Conservation (phyloP, 1,284 basidiomycete genomes). For the Apiotrichum akiyoshidainum region DNA sequence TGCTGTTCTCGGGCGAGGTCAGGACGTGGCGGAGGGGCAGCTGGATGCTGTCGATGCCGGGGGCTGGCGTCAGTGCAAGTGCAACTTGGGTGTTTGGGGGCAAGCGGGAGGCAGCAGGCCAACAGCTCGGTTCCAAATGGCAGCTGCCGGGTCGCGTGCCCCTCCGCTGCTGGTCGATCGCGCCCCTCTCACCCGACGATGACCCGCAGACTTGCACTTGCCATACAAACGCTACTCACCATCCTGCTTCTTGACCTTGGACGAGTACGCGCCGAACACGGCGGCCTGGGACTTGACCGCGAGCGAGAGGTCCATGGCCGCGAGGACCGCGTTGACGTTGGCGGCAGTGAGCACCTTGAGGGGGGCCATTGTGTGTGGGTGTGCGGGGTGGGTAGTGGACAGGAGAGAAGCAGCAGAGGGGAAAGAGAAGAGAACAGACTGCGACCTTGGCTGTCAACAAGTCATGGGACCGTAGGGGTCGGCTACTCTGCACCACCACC, state of each 20-base stretch:
- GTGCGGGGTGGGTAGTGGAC: not conserved
- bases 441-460: too few species aligned
- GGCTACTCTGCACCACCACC: too few species aligned
- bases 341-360: conserved; percentile 35
- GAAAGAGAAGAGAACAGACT: not conserved
- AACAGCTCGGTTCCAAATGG: too few species aligned
- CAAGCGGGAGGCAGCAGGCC: too few species aligned
- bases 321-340: conserved; percentile 40
- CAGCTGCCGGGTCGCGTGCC: too few species aligned
- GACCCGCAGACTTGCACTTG: not conserved
- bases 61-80: conserved; percentile 5
- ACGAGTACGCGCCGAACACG: conserved; percentile 42
- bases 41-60: conserved; percentile 31
- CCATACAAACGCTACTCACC: conserved; percentile 3
- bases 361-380: not conserved
- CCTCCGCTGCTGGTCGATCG: too few species aligned
- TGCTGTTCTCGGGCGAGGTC: conserved; percentile 27
- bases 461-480: too few species aligned
- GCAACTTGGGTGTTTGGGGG: too few species aligned
- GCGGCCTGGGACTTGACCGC: conserved; percentile 40
- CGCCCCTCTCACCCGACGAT: too few species aligned
- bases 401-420: not conserved
- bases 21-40: conserved; percentile 39
- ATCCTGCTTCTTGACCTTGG: conserved; percentile 6
- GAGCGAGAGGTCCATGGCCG: conserved; percentile 27